Conservation (phyloP, 1,284 basidiomycete genomes). For the Cutaneotrichosporon mucoides region DNA sequence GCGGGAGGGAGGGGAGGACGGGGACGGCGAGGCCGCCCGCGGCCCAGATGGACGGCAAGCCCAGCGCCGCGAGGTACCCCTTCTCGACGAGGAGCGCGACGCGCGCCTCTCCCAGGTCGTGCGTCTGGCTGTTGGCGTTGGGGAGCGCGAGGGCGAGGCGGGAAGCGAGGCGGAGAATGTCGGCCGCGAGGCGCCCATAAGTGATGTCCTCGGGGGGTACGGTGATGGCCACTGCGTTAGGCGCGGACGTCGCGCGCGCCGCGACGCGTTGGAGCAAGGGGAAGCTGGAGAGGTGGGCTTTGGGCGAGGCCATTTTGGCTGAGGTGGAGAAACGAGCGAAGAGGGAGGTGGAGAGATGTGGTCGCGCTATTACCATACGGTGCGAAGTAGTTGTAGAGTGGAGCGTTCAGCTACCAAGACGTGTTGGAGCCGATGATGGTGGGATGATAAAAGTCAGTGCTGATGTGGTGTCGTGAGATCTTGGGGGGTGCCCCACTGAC, state of each 20-base stretch:
- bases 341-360: too few relatives aligned
- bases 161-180: slow-evolving; percentile 18
- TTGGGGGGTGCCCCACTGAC: too few relatives aligned
- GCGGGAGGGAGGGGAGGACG: slow-evolving; percentile 35
- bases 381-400: too few relatives aligned
- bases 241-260: slow-evolving; percentile 10
- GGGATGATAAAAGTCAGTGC: too few relatives aligned
- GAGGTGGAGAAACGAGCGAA: background rate
- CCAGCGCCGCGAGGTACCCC: slow-evolving; percentile 29
- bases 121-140: background rate
- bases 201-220: slow-evolving; percentile 16
- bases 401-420: too few relatives aligned
- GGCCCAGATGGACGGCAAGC: slow-evolving; percentile 28
- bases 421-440: too few relatives aligned
- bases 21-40: slow-evolving; percentile 39
- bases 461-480: too few relatives aligned
- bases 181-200: slow-evolving; percentile 22
- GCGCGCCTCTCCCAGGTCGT: slow-evolving; percentile 17
- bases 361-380: too few relatives aligned
- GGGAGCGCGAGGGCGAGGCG: background rate
- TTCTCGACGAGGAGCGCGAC: slow-evolving; percentile 30
- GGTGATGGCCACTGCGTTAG: slow-evolving; percentile 23
- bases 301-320: background rate
- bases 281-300: slow-evolving; percentile 6
- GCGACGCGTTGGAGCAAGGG: slow-evolving; percentile 25